Conservation (phyloP, 202 grass and related monocot species). For the Eragrostis tef region DNA sequence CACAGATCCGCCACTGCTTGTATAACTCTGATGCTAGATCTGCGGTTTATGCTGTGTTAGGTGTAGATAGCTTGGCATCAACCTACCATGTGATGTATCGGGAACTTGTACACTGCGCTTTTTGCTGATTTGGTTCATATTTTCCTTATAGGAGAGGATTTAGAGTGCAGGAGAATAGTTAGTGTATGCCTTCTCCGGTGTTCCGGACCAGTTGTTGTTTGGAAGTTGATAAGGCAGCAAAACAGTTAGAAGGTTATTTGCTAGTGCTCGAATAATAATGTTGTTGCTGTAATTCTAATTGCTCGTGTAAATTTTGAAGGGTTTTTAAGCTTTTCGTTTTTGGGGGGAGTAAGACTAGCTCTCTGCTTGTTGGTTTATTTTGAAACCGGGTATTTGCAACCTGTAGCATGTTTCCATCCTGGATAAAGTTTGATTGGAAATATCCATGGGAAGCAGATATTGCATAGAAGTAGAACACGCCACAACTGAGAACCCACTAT, state of each 20-base stretch:
- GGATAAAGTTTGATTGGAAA: neutral
- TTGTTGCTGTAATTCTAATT: neutral
- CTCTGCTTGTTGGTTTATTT: neutral
- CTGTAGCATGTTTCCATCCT: neutral
- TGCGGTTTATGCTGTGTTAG: slow-evolving; percentile 20
- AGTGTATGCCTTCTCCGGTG: neutral
- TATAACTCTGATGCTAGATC: slow-evolving; percentile 30
- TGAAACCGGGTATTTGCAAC: neutral
- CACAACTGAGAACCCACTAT: neutral
- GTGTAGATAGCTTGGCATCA: slow-evolving; percentile 19
- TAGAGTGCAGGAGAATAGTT: neutral
- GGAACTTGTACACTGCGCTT: neutral
- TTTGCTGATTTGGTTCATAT: neutral
- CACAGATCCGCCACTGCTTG: neutral
- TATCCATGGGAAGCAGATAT: neutral
- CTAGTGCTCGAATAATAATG: slow-evolving; percentile 10
- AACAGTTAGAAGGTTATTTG: neutral
- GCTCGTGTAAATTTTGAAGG: neutral
- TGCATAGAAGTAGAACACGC: neutral
- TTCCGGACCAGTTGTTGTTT: neutral
- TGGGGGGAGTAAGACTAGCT: too few relatives aligned
- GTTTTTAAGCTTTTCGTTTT: neutral
- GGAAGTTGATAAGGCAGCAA: neutral
- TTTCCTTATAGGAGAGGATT: neutral
- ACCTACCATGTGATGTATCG: neutral